Conservation (phyloP, 78 protist genomes). For the Mantamonas sphyraenae region DNA sequence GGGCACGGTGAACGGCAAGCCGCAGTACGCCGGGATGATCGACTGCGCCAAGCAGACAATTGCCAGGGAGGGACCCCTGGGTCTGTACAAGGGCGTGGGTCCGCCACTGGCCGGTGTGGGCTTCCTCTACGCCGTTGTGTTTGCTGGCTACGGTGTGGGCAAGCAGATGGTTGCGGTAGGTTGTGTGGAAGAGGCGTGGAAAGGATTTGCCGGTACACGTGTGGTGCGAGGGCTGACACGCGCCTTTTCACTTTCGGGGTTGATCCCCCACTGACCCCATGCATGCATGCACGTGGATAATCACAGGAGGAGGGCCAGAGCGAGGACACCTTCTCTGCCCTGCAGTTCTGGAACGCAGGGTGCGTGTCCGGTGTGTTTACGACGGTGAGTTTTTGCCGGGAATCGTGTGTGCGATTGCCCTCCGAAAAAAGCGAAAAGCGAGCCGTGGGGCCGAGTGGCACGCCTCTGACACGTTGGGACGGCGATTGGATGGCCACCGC, state of each 20-base stretch:
- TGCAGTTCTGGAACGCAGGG: constrained; percentile 43
- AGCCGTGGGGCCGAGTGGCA: too few species aligned
- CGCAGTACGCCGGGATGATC: constrained; percentile 25
- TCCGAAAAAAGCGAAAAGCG: too few species aligned
- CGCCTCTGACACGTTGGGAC: too few species aligned
- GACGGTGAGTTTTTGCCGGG: constrained; percentile 26
- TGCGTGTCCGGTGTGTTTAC: constrained; percentile 46
- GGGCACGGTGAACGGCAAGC: constrained; percentile 4
- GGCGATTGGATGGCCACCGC: too few species aligned
- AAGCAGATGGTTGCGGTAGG: background rate
- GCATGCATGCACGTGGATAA: too few species aligned
- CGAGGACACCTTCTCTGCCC: background rate
- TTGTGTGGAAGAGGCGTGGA: too few species aligned
- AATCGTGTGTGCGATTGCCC: too few species aligned
- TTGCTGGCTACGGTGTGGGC: constrained; percentile 36
- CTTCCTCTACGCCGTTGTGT: constrained; percentile 62
- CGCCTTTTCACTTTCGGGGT: too few species aligned
- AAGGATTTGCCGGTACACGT: too few species aligned
- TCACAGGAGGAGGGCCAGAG: background rate
- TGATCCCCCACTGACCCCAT: too few species aligned
- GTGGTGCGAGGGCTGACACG: too few species aligned
- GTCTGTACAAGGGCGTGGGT: constrained; percentile 55
- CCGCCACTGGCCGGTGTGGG: constrained; percentile 66
- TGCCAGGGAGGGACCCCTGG: constrained; percentile 29
- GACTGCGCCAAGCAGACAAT: constrained; percentile 42